These are phyloP conservation scores for Phylloporus gajari DNA, from an alignment of 1,284 basidiomycete species.

Conservation along the genomic window DNA sequence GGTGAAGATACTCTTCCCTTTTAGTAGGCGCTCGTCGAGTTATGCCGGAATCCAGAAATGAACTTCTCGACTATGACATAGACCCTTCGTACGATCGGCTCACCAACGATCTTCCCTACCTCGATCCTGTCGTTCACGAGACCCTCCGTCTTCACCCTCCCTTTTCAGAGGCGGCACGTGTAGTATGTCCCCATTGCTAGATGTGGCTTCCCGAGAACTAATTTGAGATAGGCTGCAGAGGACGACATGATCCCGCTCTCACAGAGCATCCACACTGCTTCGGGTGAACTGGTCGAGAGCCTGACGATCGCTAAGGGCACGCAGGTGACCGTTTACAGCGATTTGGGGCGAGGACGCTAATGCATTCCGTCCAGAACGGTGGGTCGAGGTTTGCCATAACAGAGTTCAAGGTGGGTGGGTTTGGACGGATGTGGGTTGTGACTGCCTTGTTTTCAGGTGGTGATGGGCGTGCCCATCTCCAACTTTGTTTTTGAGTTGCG, in stretches of 20 bases:
- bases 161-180: conserved; percentile 10
- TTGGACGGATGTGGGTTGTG: too few species aligned
- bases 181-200: conserved; percentile 12
- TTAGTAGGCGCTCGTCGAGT: conserved; percentile 44
- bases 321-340: conserved; percentile 40
- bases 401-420: too few species aligned
- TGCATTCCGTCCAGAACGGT: too few species aligned
- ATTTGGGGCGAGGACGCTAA: neutral
- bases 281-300: too few species aligned
- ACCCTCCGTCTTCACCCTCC: conserved; percentile 26
- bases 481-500: too few species aligned
- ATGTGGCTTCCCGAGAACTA: too few species aligned
- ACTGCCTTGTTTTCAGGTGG: too few species aligned
- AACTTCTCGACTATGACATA: conserved; percentile 42
- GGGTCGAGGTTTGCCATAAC: too few species aligned
- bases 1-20: too few species aligned
- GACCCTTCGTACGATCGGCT: conserved; percentile 43
- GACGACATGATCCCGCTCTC: conserved; percentile 60
- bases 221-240: conserved; percentile 48
- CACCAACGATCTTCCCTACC: conserved; percentile 31
- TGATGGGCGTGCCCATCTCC: too few species aligned
- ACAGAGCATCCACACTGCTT: conserved; percentile 43
- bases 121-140: conserved; percentile 45
- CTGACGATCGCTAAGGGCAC: conserved; percentile 58
- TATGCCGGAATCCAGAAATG: conserved; percentile 42